phyloP scores from a whole-genome alignment of 768 basidiomycete species.

The Lentinula sp. region DNA sequence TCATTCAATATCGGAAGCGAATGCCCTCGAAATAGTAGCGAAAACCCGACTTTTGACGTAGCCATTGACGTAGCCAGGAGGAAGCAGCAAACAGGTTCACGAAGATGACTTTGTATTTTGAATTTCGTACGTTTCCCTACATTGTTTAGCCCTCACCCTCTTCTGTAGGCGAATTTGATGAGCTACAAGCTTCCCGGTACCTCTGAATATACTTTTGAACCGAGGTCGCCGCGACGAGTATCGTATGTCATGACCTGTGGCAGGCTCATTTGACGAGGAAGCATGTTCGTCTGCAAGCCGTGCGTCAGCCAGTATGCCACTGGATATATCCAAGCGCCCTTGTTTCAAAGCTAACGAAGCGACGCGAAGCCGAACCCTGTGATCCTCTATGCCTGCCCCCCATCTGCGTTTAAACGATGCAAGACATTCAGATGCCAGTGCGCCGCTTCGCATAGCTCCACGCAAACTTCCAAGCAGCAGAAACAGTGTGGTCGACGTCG shows the following conservation, averaged over 20 bases:
- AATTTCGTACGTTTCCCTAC: background rate
- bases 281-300: background rate
- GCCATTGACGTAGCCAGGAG: background rate
- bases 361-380: constrained; percentile 54
- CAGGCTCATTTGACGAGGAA: background rate
- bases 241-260: background rate
- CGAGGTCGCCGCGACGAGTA: constrained; percentile 14
- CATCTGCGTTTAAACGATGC: constrained; percentile 43
- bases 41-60: background rate
- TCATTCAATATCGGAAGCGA: background rate
- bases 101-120: background rate
- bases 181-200: constrained; percentile 25
- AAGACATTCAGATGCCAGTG: constrained; percentile 41
- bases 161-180: constrained; percentile 20
- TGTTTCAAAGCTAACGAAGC: constrained; percentile 58
- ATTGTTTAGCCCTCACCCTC: constrained; percentile 10
- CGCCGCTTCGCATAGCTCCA: constrained; percentile 45
- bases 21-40: background rate
- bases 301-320: constrained; percentile 19
- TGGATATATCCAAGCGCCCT: constrained; percentile 48
- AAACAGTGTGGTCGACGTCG: constrained; percentile 54
- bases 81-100: background rate
- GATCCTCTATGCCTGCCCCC: constrained; percentile 51
- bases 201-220: constrained; percentile 21
- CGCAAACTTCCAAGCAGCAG: constrained; percentile 50